phyloP scores from a whole-genome alignment of 179 eudicot species.

The Camellia oleifera region DNA sequence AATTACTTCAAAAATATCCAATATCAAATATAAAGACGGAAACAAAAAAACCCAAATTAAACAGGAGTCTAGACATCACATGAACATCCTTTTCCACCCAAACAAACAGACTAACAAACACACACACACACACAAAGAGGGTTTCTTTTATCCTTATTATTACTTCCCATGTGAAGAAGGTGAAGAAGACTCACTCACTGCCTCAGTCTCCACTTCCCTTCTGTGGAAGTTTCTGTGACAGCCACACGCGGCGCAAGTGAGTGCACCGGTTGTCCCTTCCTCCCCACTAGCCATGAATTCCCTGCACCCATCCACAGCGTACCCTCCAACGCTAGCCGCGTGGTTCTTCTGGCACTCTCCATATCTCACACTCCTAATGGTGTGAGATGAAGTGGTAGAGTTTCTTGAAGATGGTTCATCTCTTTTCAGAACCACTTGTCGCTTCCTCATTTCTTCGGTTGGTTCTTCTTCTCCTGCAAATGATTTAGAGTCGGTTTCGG shows the following conservation, averaged over 20 bases:
- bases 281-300: constrained; percentile 49
- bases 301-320: constrained; percentile 51
- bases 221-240: constrained; percentile 58
- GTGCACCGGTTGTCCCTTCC: constrained; percentile 36
- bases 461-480: neutral
- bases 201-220: constrained; percentile 33
- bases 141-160: neutral
- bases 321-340: constrained; percentile 48
- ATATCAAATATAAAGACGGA: neutral
- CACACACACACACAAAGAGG: neutral
- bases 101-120: neutral
- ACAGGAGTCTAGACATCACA: neutral
- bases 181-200: constrained; percentile 22
- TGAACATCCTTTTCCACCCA: constrained; percentile 1
- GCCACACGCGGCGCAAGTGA: constrained; percentile 53
- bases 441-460: constrained; percentile 22
- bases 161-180: constrained; percentile 12
- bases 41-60: neutral
- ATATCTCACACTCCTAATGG: constrained; percentile 34
- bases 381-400: constrained; percentile 20
- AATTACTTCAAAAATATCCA: neutral
- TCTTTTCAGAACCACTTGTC: constrained; percentile 29
- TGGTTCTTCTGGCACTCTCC: constrained; percentile 55
- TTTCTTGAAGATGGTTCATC: constrained; percentile 23
- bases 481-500: neutral